phyloP scores from a whole-genome alignment of 2,329 filamentous ascomycete species.

The Gaeumannomyces tritici region DNA sequence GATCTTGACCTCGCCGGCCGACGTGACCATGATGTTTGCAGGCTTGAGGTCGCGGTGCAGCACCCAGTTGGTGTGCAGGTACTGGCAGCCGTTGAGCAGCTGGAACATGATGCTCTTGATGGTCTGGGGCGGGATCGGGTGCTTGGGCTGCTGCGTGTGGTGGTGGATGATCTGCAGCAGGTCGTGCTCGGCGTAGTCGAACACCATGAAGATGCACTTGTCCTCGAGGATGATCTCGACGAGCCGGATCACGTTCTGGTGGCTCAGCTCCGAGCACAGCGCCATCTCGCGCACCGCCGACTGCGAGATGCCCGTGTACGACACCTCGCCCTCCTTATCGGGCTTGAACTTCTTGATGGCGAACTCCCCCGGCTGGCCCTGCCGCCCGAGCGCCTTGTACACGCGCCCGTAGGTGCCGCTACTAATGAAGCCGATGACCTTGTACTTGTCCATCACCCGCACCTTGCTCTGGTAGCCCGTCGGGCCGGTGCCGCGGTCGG shows the following conservation, averaged over 20 bases:
- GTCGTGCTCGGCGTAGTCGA: constrained; percentile 97
- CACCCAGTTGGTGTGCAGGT: constrained; percentile 94
- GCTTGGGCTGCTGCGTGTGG: constrained; percentile 80
- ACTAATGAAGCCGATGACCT: constrained; percentile 96
- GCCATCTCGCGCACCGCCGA: constrained; percentile 97
- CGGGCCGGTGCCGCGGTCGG: constrained; percentile 36
- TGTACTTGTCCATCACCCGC: constrained; percentile 84
- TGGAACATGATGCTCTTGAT: constrained; percentile 95
- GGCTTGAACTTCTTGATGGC: constrained; percentile 99
- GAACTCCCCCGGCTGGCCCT: constrained; percentile 70
- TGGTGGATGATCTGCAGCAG: constrained; percentile 96
- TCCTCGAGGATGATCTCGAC: constrained; percentile 96
- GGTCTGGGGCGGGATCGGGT: constrained; percentile 78
- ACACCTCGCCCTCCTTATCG: constrained; percentile 93
- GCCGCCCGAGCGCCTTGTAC: constrained; percentile 81
- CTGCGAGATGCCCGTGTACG: constrained; percentile 96
- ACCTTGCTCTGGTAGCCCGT: constrained; percentile 65
- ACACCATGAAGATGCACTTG: constrained; percentile 99
- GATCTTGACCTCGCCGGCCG: constrained; percentile 81
- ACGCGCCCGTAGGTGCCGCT: constrained; percentile 96
- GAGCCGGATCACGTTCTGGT: constrained; percentile 81
- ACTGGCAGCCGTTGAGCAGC: constrained; percentile 86
- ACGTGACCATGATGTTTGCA: constrained; percentile 98
- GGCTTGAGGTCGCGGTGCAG: constrained; percentile 95
- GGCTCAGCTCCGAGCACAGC: constrained; percentile 81